Evolutionary conservation across 768 basidiomycete species (phyloP), one percentile per base, ranked within the genome.

Genomic region (Cantharellus cinnabarinus): DNA sequence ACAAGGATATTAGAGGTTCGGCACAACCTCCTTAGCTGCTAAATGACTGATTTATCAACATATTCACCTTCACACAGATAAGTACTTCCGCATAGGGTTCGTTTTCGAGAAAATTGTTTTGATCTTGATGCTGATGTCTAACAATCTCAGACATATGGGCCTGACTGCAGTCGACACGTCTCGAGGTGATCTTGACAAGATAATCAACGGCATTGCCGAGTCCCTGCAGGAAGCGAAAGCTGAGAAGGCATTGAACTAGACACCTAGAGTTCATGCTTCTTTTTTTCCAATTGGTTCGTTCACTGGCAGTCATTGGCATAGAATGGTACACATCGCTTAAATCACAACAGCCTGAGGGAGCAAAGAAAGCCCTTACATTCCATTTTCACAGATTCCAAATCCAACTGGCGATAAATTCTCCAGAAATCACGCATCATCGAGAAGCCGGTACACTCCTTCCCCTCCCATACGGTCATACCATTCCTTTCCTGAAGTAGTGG

Each of bases 381-480:
- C 20, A 29, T 29, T 29, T 29, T 29, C 20, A 29, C 20, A 29
- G 20, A 29, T 29, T 29, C 20, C 20, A 29, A 29, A 29, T 29
- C 20, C 20, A 29, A 29, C 20, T 29, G 20, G 20, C 20, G 20
- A 29, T 29, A 29, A 29, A 29, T 29, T 29, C 20, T 29, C 20
- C 20, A 29, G 20, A 29, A 29, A 29, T 29, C 20, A 29, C 20
- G 20, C 20, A 48, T 48, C 44, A 10, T 48, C 44, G 10, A 48
- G 10, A 29, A 48, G 54, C 7, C 62, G 63, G 56, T 82, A 70
- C 61, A 75, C 70, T 3, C 84, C 85, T 66, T 89, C 83, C 0
- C 88, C 87, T 14, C 88, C 88, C 73, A 82, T 78, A 15, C 77
- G 72, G 52, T 89, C 85, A 69, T 93, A 95, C 84, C 89, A 97